These are phyloP conservation scores for Apiotrichum siamense DNA, from an alignment of 1,284 basidiomycete genomes.

Conservation along the genomic window DNA sequence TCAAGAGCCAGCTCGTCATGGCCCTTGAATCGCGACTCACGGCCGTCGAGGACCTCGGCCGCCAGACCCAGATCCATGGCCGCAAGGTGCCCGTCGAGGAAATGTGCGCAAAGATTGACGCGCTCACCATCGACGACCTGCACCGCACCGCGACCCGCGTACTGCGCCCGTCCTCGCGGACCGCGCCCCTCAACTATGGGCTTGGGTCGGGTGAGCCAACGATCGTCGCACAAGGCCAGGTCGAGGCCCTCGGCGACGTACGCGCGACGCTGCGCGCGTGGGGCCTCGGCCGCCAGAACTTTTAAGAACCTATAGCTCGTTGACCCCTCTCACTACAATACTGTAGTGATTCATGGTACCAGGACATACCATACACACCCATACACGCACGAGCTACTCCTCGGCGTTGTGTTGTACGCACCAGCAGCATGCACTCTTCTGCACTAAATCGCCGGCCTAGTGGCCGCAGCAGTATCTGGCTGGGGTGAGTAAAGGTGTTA, in stretches of 20 bases:
- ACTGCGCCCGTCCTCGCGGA: slow-evolving; percentile 32
- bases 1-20: slow-evolving; percentile 92
- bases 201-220: slow-evolving; percentile 47
- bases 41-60: slow-evolving; percentile 68
- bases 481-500: no score
- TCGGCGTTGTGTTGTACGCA: not conserved
- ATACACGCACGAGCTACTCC: no score
- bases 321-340: no score
- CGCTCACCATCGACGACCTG: slow-evolving; percentile 59
- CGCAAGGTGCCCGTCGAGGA: slow-evolving; percentile 80
- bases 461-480: no score
- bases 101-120: slow-evolving; percentile 86
- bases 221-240: slow-evolving; percentile 48
- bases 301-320: slow-evolving; percentile 1
- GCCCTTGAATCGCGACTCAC: slow-evolving; percentile 85
- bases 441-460: no score
- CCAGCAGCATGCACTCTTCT: not conserved
- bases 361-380: not conserved
- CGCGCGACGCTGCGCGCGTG: slow-evolving; percentile 37
- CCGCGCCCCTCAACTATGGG: slow-evolving; percentile 38
- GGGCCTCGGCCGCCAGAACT: slow-evolving; percentile 36
- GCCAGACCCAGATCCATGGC: slow-evolving; percentile 81
- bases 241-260: slow-evolving; percentile 42
- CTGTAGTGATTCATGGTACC: no score
- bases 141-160: slow-evolving; percentile 43